These are phyloP conservation scores for Oehlia diaphana DNA, from an alignment of 192 early-diverging fungal species.

Conservation along the genomic window DNA sequence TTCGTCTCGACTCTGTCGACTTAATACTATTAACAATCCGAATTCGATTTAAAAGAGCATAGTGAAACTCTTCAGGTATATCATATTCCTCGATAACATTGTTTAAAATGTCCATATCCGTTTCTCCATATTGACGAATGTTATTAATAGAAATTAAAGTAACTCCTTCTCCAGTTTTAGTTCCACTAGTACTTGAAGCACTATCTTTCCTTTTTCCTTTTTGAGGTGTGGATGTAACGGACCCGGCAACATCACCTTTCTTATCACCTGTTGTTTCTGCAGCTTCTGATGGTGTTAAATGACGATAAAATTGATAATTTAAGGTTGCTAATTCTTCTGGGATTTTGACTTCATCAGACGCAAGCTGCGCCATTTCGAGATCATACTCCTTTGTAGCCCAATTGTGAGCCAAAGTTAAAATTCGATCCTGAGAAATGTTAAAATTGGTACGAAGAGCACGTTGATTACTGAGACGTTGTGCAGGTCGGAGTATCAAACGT, in stretches of 20 bases:
- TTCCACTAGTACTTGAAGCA: constrained; percentile 16
- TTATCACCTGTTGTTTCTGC: constrained; percentile 23
- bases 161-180: constrained; percentile 48
- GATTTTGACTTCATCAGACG: constrained; percentile 39
- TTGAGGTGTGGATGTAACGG: constrained; percentile 15
- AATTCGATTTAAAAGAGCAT: constrained; percentile 78
- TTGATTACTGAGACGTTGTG: constrained; percentile 88
- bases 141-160: constrained; percentile 57
- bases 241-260: constrained; percentile 21
- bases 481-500: constrained; percentile 81
- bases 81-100: constrained; percentile 64
- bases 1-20: constrained; percentile 48
- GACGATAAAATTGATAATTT: constrained; percentile 68
- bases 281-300: constrained; percentile 26
- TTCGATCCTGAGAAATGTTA: constrained; percentile 54
- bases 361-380: constrained; percentile 49
- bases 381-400: constrained; percentile 60
- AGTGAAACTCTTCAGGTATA: constrained; percentile 73
- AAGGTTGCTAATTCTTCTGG: constrained; percentile 44
- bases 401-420: constrained; percentile 58
- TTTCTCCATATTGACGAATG: constrained; percentile 32
- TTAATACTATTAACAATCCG: constrained; percentile 66
- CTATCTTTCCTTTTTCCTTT: constrained; percentile 27
- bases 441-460: constrained; percentile 61
- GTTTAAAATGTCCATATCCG: constrained; percentile 57